Conservation (phyloP, 495 filamentous ascomycete genomes). For the Podospora fimiseda region DNA sequence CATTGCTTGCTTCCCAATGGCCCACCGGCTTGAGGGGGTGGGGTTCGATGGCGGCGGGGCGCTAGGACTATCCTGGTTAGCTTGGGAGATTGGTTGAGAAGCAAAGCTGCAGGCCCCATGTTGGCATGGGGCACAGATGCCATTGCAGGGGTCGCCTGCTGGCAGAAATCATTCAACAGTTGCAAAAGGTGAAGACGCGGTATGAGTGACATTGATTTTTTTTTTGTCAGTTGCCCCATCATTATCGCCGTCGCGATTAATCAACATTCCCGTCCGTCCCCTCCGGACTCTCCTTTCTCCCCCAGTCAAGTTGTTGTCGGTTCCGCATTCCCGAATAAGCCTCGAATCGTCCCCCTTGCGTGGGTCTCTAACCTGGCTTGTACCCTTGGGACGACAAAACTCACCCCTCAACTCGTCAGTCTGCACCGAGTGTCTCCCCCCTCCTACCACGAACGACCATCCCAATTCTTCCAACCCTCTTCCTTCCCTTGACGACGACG, state of each 20-base stretch:
- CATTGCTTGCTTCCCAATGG: slow-evolving; percentile 6
- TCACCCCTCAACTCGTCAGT: not conserved
- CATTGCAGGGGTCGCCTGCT: slow-evolving; percentile 16
- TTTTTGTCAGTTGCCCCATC: slow-evolving; percentile 21
- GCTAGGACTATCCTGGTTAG: slow-evolving; percentile 21
- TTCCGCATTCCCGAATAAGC: not conserved
- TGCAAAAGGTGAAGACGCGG: slow-evolving; percentile 17
- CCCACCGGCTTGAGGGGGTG: too few relatives aligned
- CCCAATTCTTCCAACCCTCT: not conserved
- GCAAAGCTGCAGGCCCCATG: slow-evolving; percentile 11
- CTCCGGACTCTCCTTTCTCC: not conserved
- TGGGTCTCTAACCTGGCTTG: not conserved
- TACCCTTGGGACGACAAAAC: not conserved
- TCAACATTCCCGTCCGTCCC: slow-evolving; percentile 1
- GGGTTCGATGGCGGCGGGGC: slow-evolving; percentile 11
- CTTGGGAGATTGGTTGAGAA: slow-evolving; percentile 29
- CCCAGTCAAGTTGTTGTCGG: not conserved
- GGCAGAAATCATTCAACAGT: slow-evolving; percentile 31
- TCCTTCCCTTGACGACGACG: not conserved
- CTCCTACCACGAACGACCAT: not conserved
- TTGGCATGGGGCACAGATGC: slow-evolving; percentile 13
- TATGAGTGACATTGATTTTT: slow-evolving; percentile 8
- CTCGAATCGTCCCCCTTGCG: not conserved
- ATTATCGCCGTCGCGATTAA: not conserved
- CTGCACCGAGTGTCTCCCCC: not conserved